Evolutionary conservation across 495 filamentous ascomycete genomes (phyloP), one percentile per base, ranked within the genome.

Genomic region (Tirmania nivea): DNA sequence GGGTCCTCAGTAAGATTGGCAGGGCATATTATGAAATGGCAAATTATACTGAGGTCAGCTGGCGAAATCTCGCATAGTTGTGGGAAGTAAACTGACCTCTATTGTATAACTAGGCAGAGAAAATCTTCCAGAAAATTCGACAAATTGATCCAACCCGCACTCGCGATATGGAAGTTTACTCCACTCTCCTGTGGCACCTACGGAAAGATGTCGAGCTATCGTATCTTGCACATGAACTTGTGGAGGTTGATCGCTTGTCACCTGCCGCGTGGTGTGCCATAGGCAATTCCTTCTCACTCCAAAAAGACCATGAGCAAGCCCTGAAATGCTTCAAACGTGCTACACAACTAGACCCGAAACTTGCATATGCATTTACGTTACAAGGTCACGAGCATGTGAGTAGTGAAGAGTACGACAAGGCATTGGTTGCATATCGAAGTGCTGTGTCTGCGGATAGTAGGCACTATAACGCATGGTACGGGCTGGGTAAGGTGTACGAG

Each of bases 391-490:
- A 97, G 64, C 86, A 93, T 65, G 80, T 95, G n/a, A 75, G 81
- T 20, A 96, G 94, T 55, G 90, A 97, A 62, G 90, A 97, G 66
- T 94, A 86, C 61, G 89, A 95, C 69, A 94, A 93, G 58, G 90
- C 90, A 1, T 73, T 92, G 11, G 76, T 78, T 35, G 78, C 84
- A 11, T 97, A 94, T 63, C 78, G 90, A 37, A 73, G 76, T 31
- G 86, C 84, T 2, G 81, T 96, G 56, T 73, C 78, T 35, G 86
- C 84, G 0, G 88, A 97, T 59, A 78, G 73, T 51, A 76, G 92
- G 12, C 86, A 94, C 67, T 97, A 95, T 69, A 94, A 94, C 63
- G 89, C 87, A 31, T 96, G 88, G 77, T 97, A 97, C 63, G 90
- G 90, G 31, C 77, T 97, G 48, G 90, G 85, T 3, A 81, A 79